phyloP scores from a whole-genome alignment of 2,329 filamentous ascomycete species.

The Thielaviopsis euricoi region DNA sequence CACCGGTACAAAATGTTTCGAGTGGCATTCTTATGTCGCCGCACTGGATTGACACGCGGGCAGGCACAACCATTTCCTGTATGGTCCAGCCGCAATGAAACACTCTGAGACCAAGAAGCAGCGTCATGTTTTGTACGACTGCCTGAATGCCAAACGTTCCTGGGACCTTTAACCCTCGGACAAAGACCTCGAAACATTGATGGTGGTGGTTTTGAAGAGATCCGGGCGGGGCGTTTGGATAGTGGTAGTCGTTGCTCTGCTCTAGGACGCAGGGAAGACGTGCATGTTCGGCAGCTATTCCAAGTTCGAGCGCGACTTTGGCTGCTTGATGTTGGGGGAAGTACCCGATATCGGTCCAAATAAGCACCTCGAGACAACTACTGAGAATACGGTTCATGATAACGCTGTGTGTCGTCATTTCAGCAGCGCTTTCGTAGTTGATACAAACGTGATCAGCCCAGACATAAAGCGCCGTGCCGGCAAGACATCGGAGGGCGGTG shows the following conservation, averaged over 20 bases:
- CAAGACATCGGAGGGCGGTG: background rate
- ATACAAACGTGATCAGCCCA: constrained; percentile 13
- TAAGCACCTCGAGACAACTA: background rate
- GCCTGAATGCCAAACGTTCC: background rate
- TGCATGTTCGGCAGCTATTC: background rate
- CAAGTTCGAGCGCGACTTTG: background rate
- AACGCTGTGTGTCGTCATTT: constrained; percentile 8
- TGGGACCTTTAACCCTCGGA: background rate
- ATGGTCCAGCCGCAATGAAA: constrained; percentile 1
- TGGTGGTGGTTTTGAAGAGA: background rate
- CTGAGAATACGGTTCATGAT: background rate
- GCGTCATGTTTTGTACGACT: background rate
- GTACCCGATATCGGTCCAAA: background rate
- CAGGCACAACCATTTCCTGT: background rate
- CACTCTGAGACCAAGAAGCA: background rate
- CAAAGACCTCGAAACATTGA: background rate
- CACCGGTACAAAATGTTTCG: background rate
- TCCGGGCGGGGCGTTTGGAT: background rate
- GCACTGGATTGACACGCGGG: background rate
- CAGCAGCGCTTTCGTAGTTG: constrained; percentile 1
- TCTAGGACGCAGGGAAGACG: background rate
- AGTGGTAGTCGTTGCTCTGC: background rate
- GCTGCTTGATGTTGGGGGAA: background rate
- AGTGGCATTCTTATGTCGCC: background rate
- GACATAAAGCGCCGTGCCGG: background rate